Evolutionary conservation across 768 basidiomycete species (phyloP), one percentile per base, ranked within the genome.

Genomic region (Russula griseocarnosa): DNA sequence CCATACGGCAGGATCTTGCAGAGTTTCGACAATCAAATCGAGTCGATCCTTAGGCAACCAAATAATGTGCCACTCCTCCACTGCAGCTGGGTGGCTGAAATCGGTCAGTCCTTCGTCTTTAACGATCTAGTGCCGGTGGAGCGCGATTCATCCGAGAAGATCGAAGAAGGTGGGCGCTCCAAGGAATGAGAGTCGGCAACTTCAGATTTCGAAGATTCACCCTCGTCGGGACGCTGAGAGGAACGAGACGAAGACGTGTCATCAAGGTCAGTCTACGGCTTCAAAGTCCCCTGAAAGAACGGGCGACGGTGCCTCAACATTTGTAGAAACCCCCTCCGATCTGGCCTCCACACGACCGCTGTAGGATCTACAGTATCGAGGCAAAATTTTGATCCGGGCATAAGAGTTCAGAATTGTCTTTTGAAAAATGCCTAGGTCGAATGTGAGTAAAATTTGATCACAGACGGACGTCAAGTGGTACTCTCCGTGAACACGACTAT

Each of bases 41-140:
- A 84, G 76, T 26, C 74, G 69, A 72, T 98, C 96, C 40, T 76
- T 74, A n/a, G 96, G 92, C 60, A 98, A 74, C 96, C 96, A 98
- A 38, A 98, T 77, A 5, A 84, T 79, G 65, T 86, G 80, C 75
- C 93, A 90, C 53, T 89, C 84, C 57, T 84, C 66, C 78, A 83
- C 61, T 84, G 79, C 75, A 7, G 94, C 93, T 10, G 96, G 96
- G 70, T 96, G 96, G 55, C 89, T 86, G 76, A 96, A 98, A 20
- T 88, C 86, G 73, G 66, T 74, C 57, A 53, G 73, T 3, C 63
- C 47, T 44, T 74, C 70, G 49, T 66, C 70, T 58, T 73, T 34
- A 76, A 73, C 52, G 66, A 67, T 34, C 50, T 74, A 67, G 58
- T n/a, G n/a, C n/a, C n/a, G n/a, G n/a, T n/a, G n/a, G 54, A 34